phyloP scores from a whole-genome alignment of 1,284 basidiomycete genomes.

The Rhodotorula mucilaginosa region DNA sequence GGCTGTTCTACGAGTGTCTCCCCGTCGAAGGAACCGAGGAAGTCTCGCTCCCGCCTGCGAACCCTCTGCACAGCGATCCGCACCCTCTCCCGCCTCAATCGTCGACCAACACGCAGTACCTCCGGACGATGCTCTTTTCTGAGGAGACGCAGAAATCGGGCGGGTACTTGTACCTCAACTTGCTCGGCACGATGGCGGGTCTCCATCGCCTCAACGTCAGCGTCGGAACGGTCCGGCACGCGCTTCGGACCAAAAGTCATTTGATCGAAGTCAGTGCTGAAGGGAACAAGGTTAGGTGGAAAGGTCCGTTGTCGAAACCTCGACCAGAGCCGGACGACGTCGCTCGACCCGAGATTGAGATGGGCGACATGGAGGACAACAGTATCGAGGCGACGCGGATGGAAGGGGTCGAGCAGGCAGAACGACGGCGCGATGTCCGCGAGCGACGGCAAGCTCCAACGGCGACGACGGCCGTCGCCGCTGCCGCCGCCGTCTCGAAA shows the following conservation, averaged over 20 bases:
- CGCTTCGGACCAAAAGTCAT: constrained; percentile 18
- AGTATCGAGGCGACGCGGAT: constrained; percentile 8
- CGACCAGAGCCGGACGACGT: neutral
- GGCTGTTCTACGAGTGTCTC: constrained; percentile 32
- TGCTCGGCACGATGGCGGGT: constrained; percentile 30
- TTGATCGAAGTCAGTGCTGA: constrained; percentile 27
- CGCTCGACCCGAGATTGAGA: neutral
- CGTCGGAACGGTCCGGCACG: constrained; percentile 21
- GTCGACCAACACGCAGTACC: constrained; percentile 33
- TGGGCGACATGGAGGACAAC: constrained; percentile 18
- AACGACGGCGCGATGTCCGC: neutral
- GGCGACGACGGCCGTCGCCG: neutral
- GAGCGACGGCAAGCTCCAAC: neutral
- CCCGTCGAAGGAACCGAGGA: constrained; percentile 9
- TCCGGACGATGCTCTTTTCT: constrained; percentile 26
- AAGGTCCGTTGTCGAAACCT: constrained; percentile 16
- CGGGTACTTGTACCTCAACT: constrained; percentile 36
- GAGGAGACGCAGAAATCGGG: constrained; percentile 13
- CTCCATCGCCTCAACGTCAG: constrained; percentile 30
- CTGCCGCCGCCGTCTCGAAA: neutral
- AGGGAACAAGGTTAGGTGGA: constrained; percentile 29
- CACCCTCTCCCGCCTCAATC: constrained; percentile 25
- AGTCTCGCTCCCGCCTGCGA: neutral
- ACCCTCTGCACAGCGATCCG: constrained; percentile 25
- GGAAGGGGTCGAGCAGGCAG: constrained; percentile 2